A percentile compares a stretch with the other conserved stretches of the same genome.
Conservation (phyloP, 345 rosid species). For the Eucalyptus paniculata region DNA sequence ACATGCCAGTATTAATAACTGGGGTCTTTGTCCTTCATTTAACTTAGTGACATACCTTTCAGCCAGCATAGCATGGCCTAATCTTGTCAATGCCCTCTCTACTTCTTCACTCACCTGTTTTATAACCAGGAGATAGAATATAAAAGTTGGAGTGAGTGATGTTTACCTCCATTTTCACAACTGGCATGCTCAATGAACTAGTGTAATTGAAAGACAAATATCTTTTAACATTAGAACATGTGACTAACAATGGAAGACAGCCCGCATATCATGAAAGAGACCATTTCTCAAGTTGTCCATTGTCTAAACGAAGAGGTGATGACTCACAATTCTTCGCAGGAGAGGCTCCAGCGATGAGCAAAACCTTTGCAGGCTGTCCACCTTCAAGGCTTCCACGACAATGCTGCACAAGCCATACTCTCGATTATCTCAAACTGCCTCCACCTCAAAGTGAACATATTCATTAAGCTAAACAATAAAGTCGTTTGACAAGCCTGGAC, state of each 20-base stretch:
- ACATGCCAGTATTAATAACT: not conserved
- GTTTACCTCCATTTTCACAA: not conserved
- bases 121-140: not conserved
- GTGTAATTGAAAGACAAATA: not conserved
- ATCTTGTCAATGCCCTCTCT: slow-evolving; percentile 71
- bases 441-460: not conserved
- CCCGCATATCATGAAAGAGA: not conserved
- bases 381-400: slow-evolving; percentile 91
- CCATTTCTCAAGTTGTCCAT: not conserved
- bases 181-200: not conserved
- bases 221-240: not conserved
- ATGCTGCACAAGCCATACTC: slow-evolving; percentile 42
- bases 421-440: not conserved
- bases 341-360: slow-evolving; percentile 94
- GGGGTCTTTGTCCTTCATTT: not conserved
- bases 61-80: slow-evolving; percentile 38
- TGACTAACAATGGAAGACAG: not conserved
- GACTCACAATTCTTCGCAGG: slow-evolving; percentile 82
- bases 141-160: not conserved
- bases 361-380: slow-evolving; percentile 83
- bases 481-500: not conserved
- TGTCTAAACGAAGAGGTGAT: not conserved
- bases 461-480: not conserved
- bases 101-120: slow-evolving; percentile 91
- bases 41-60: slow-evolving; percentile 31